Evolutionary conservation across 305 asterid genomes (phyloP).

Genomic region (Fraxinus baroniana): DNA sequence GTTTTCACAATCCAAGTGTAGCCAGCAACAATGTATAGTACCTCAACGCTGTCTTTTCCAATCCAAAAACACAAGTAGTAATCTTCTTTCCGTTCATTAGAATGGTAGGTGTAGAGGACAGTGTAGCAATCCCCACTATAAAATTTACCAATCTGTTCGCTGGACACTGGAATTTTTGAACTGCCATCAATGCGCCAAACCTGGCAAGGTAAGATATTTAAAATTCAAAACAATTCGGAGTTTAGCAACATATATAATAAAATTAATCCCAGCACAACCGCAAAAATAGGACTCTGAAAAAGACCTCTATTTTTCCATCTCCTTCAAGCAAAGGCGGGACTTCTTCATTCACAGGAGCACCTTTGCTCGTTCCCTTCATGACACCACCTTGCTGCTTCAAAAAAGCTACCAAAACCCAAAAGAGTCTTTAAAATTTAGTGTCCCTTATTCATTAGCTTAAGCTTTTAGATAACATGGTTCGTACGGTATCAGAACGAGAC

Average conservation of each 20-base stretch:
- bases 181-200: conserved; percentile 58
- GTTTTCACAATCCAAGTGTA: conserved; percentile 5
- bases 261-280: not conserved
- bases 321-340: conserved; percentile 67
- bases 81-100: conserved; percentile 62
- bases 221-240: conserved; percentile 18
- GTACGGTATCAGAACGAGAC: not conserved
- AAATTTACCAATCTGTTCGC: conserved; percentile 58
- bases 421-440: conserved; percentile 16
- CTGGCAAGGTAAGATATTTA: conserved; percentile 31
- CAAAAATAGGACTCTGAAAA: conserved; percentile 3
- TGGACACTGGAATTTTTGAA: conserved; percentile 46
- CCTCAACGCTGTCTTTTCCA: conserved; percentile 68
- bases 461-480: not conserved
- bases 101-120: conserved; percentile 57
- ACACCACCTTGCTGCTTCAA: conserved; percentile 67
- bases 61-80: conserved; percentile 62
- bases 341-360: conserved; percentile 52
- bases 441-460: not conserved
- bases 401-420: conserved; percentile 37
- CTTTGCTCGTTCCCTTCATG: conserved; percentile 50
- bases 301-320: conserved; percentile 68
- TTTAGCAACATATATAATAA: conserved; percentile 9
- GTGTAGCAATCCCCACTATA: conserved; percentile 68
- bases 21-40: conserved; percentile 20